Evolutionary conservation across 306 rosid species (phyloP), one percentile per base, ranked within the genome.

Genomic region (Vigna angularis): DNA sequence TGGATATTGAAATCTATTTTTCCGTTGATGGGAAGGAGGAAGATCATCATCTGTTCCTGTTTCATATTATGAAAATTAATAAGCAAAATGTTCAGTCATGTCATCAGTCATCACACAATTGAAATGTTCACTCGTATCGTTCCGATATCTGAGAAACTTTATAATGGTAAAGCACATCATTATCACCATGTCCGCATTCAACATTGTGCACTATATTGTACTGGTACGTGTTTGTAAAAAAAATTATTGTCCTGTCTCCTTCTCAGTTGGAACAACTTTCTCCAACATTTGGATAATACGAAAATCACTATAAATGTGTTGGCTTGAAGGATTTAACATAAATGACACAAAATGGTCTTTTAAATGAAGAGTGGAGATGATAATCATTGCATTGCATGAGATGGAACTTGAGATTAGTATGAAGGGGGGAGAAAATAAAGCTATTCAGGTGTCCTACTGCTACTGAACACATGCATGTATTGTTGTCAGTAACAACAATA

Each of bases 11-110:
- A 84, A 84, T 93, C 91, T 89, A 83, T 81, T 86, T 86, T 87
- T 85, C 82, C 82, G 91, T 86, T 88, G 86, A 85, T 82, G 91
- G 68, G 91, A 87, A 66, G 92, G 91, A 85, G 96, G 92, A 87
- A 90, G 87, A 84, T 93, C 93, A 78, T 90, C 93, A 78, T 93
- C 97, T 78, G 92, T 89, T 75, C 92, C 96, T 90, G 16, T 45
- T 45, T 45, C 58, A 83, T 70, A 45, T 66, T 20, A 53, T 45
- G 47, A 48, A 36, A 56, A 56, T 57, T 47, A 52, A 40, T 18
- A 70, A 16, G 76, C 48, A 76, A 52, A 28, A 69, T 51, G 17
- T 26, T 51, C 34, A 59, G 32, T 59, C 50, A 36, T 45, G 50
- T 40, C 34, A 57, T 63, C 34, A 9, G 38, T 42, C 47, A 42